Conservation (phyloP, 352 stramenopile genomes). For the Thalassiosira livingstoniorum region DNA sequence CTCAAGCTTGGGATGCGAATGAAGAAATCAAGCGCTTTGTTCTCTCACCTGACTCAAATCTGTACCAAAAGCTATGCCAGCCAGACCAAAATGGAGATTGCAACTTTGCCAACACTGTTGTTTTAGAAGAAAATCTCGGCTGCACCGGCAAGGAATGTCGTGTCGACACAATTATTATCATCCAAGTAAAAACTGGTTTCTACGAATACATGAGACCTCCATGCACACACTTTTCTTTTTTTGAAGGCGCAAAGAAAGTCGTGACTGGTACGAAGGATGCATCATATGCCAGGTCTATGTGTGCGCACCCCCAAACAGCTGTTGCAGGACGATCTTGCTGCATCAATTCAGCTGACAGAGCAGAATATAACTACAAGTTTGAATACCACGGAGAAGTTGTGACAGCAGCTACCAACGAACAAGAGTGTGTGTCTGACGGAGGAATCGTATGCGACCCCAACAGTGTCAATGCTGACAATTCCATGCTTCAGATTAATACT, state of each 20-base stretch:
- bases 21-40: constrained; percentile 68
- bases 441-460: constrained; percentile 53
- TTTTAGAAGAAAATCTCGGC: constrained; percentile 55
- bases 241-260: constrained; percentile 56
- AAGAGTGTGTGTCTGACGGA: constrained; percentile 38
- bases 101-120: constrained; percentile 55
- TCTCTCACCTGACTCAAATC: constrained; percentile 41
- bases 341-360: background rate
- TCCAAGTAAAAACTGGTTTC: constrained; percentile 63
- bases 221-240: constrained; percentile 61
- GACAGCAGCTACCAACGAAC: constrained; percentile 26
- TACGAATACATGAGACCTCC: constrained; percentile 55
- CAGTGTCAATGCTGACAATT: constrained; percentile 35
- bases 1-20: constrained; percentile 52
- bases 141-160: constrained; percentile 65
- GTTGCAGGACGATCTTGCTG: constrained; percentile 49
- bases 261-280: constrained; percentile 45
- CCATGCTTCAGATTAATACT: constrained; percentile 43
- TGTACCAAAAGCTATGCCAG: constrained; percentile 69
- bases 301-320: constrained; percentile 44
- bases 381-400: constrained; percentile 51
- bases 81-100: constrained; percentile 47
- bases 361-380: constrained; percentile 20
- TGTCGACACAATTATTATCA: constrained; percentile 54
- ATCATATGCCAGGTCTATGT: constrained; percentile 42